Percentiles rank a stretch among this genome's conserved stretches.
These are phyloP conservation scores for Saprolegnia parasitica DNA, from an alignment of 352 stramenopile species.

Conservation along the genomic window DNA sequence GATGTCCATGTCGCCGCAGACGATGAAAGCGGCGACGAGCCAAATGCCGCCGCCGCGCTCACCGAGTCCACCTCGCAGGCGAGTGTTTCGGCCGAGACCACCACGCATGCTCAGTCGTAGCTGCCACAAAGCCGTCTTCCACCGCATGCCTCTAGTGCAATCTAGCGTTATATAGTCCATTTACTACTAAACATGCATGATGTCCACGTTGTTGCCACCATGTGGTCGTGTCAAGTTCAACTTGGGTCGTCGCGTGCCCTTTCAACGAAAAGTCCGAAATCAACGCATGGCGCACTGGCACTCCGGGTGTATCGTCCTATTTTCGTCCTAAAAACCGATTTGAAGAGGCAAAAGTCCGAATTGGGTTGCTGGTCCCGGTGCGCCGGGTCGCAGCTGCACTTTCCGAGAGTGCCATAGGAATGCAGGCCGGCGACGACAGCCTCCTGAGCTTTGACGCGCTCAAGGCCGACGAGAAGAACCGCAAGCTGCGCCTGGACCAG, in stretches of 20 bases:
- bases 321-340: not conserved
- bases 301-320: not conserved
- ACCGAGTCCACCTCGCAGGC: not conserved
- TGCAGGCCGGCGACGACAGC: not conserved
- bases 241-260: no score
- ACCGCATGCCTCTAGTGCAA: no score
- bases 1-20: not conserved
- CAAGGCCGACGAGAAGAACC: constrained; percentile 16
- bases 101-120: not conserved
- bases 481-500: constrained; percentile 19
- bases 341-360: not conserved
- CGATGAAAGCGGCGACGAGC: not conserved
- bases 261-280: not conserved
- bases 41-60: not conserved
- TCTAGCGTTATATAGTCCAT: no score
- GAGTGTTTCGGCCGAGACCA: not conserved
- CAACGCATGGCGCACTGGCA: not conserved
- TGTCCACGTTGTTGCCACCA: no score
- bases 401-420: not conserved
- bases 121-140: no score
- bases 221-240: no score
- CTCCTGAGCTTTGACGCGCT: constrained; percentile 2
- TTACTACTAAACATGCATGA: no score
- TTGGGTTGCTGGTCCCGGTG: not conserved
- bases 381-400: not conserved